Conservation (phyloP, 2,329 filamentous ascomycete genomes). For the Xylaria digitata region DNA sequence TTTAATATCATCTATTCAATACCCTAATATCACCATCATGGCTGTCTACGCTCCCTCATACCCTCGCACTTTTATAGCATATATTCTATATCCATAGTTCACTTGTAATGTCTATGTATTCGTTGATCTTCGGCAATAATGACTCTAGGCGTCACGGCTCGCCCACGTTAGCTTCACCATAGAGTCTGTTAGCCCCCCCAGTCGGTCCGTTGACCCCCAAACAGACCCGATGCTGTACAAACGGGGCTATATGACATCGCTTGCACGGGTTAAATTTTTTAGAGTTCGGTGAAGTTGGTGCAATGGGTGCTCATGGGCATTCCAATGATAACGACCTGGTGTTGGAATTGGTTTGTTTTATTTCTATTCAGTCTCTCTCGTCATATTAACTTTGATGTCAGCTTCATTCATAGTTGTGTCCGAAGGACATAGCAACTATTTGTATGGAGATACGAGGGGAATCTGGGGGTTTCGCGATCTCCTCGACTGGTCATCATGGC, state of each 20-base stretch:
- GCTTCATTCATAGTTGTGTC: not conserved
- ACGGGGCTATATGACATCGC: constrained; percentile 17
- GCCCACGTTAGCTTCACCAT: constrained; percentile 12
- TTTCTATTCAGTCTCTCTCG: not conserved
- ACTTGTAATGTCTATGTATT: not conserved
- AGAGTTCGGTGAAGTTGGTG: constrained; percentile 1
- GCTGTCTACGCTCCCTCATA: not conserved
- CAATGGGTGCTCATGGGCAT: no score
- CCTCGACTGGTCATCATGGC: not conserved
- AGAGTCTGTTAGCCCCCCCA: constrained; percentile 4
- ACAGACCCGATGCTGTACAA: not conserved
- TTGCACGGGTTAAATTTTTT: not conserved
- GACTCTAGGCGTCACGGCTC: not conserved
- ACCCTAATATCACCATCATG: not conserved
- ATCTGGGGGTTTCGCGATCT: not conserved
- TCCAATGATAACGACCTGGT: not conserved
- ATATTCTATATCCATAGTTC: not conserved
- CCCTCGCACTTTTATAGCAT: no score
- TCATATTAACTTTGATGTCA: not conserved
- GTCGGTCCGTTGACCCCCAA: constrained; percentile 4
- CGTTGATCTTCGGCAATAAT: constrained; percentile 3
- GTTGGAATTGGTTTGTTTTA: not conserved
- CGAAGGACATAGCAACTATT: not conserved
- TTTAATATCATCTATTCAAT: not conserved
- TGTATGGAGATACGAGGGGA: not conserved